Conservation (phyloP, 2,329 filamentous ascomycete genomes). For the Hymenoscyphus albidus region DNA sequence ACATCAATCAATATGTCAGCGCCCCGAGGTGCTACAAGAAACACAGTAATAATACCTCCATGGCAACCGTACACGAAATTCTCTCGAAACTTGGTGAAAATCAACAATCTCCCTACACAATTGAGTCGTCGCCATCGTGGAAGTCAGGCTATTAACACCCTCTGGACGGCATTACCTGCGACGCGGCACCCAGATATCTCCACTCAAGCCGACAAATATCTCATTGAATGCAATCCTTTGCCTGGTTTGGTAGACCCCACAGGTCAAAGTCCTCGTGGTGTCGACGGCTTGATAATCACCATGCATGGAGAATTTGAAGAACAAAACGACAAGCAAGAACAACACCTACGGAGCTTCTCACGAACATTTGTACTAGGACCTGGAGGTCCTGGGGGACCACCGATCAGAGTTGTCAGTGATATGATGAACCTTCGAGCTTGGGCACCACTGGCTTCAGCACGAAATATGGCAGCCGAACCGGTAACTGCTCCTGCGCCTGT, state of each 20-base stretch:
- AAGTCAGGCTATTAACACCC: conserved; percentile 57
- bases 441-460: conserved; percentile 42
- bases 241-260: conserved; percentile 67
- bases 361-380: conserved; percentile 77
- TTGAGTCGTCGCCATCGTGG: conserved; percentile 66
- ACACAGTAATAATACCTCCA: conserved; percentile 44
- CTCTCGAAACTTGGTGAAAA: conserved; percentile 72
- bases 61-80: conserved; percentile 75
- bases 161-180: conserved; percentile 67
- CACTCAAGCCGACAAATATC: conserved; percentile 66
- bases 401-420: conserved; percentile 74
- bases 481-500: conserved; percentile 13
- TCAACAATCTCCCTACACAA: conserved; percentile 57
- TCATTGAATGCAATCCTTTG: conserved; percentile 76
- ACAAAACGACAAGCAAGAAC: conserved; percentile 53
- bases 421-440: conserved; percentile 71
- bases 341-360: conserved; percentile 73
- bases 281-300: conserved; percentile 73
- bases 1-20: conserved; percentile 65
- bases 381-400: conserved; percentile 53
- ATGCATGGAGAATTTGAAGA: conserved; percentile 87
- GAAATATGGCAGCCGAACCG: neutral
- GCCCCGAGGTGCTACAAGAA: conserved; percentile 40
- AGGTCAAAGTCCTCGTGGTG: conserved; percentile 59
- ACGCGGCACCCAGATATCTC: conserved; percentile 72